Conservation (phyloP, 345 rosid species). For the Carallia brachiata region DNA sequence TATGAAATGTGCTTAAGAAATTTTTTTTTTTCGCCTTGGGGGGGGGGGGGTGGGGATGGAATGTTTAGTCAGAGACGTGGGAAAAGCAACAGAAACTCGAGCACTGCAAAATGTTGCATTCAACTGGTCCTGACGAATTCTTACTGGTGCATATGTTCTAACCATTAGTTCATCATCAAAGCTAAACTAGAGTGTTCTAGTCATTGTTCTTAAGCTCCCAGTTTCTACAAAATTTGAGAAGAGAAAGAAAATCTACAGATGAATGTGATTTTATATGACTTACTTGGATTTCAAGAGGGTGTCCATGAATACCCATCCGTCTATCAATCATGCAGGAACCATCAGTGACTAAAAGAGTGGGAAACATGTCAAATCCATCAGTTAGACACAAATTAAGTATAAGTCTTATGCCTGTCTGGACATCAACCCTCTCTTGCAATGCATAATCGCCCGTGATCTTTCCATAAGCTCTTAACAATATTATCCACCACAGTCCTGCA, state of each 20-base stretch:
- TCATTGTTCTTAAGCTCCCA: neutral
- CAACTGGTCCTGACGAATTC: too few relatives aligned
- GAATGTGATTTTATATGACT: constrained; percentile 7
- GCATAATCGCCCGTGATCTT: constrained; percentile 82
- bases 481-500: constrained; percentile 92
- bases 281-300: constrained; percentile 97
- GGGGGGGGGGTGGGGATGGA: too few relatives aligned
- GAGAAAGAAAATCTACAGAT: neutral
- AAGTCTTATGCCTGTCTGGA: constrained; percentile 88
- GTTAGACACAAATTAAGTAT: constrained; percentile 74
- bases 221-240: neutral
- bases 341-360: constrained; percentile 86
- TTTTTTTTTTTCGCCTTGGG: too few relatives aligned
- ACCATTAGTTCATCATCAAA: too few relatives aligned
- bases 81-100: neutral
- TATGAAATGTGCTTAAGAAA: neutral
- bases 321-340: constrained; percentile 98
- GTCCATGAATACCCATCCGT: constrained; percentile 97
- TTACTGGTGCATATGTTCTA: too few relatives aligned
- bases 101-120: too few relatives aligned
- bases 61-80: neutral
- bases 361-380: constrained; percentile 98
- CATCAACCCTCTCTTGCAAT: constrained; percentile 92
- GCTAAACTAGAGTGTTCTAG: too few relatives aligned
- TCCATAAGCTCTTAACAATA: constrained; percentile 87